These are phyloP conservation scores for Narthecium ossifragum DNA, from an alignment of 106 monocot genomes.

Conservation along the genomic window DNA sequence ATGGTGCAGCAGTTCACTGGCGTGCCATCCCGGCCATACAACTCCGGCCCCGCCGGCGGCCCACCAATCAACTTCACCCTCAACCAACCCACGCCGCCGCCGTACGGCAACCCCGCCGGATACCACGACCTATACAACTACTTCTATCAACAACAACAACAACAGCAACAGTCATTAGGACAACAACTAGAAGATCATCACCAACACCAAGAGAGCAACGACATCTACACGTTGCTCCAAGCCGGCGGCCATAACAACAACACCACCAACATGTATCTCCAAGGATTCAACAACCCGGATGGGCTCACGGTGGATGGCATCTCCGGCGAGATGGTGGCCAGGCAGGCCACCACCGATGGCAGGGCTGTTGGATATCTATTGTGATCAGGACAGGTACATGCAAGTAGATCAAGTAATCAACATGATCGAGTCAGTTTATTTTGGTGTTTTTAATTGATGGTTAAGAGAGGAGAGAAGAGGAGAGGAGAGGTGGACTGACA, in stretches of 20 bases:
- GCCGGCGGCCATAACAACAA: background rate
- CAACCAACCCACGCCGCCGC: background rate
- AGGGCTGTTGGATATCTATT: background rate
- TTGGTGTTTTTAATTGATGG: no score
- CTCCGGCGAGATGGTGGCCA: no score
- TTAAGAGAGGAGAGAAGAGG: no score
- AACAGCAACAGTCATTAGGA: background rate
- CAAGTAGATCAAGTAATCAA: background rate
- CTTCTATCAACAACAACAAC: conserved; percentile 10
- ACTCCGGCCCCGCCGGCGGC: background rate
- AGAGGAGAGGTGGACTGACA: no score
- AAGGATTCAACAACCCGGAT: no score
- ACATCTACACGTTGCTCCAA: background rate
- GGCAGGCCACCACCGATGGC: no score
- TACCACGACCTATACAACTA: background rate
- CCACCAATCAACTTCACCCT: conserved; percentile 20
- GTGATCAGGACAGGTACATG: background rate
- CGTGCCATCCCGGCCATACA: conserved; percentile 23
- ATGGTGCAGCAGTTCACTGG: conserved; percentile 77
- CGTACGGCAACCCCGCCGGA: conserved; percentile 2
- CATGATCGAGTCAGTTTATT: no score
- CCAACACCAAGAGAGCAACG: background rate
- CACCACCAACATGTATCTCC: background rate
- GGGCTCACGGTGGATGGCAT: no score
- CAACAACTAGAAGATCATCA: background rate